Conservation (phyloP, 73 alveolate species). For the Blepharisma stoltei region DNA sequence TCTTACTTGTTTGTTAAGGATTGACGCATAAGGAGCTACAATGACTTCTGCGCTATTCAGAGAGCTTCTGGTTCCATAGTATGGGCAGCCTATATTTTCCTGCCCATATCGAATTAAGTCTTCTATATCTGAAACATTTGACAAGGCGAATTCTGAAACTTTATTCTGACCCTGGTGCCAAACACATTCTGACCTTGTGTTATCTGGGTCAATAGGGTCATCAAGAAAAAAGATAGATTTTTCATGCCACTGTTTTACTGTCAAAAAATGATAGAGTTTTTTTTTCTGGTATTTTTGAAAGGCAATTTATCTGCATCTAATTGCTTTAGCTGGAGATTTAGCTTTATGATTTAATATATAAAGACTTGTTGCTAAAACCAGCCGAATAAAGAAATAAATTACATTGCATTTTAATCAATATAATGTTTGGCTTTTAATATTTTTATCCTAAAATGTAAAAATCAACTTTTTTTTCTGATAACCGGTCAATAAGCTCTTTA, state of each 20-base stretch:
- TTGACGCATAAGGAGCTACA: constrained; percentile 62
- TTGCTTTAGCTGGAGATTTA: too few relatives aligned
- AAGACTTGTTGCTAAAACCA: too few relatives aligned
- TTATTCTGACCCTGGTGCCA: not conserved
- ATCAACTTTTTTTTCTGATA: not conserved
- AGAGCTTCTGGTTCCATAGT: constrained; percentile 45
- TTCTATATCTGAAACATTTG: constrained; percentile 43
- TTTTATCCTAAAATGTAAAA: constrained; percentile 28
- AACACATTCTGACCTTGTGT: not conserved
- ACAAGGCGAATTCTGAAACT: constrained; percentile 20
- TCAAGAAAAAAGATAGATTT: too few relatives aligned
- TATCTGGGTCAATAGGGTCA: constrained; percentile 31
- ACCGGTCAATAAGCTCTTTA: constrained; percentile 36
- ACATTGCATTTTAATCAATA: too few relatives aligned
- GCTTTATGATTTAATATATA: too few relatives aligned
- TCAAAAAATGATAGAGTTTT: too few relatives aligned
- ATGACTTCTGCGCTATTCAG: constrained; percentile 41
- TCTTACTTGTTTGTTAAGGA: constrained; percentile 42
- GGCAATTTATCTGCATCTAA: too few relatives aligned
- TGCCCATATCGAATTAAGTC: constrained; percentile 51
- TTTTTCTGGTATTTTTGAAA: too few relatives aligned
- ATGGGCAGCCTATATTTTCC: constrained; percentile 53
- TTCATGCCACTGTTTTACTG: too few relatives aligned
- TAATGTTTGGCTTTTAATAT: too few relatives aligned
- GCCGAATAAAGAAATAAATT: too few relatives aligned